phyloP scores from a whole-genome alignment of 495 filamentous ascomycete genomes.

The Aspergillus cavernicola region DNA sequence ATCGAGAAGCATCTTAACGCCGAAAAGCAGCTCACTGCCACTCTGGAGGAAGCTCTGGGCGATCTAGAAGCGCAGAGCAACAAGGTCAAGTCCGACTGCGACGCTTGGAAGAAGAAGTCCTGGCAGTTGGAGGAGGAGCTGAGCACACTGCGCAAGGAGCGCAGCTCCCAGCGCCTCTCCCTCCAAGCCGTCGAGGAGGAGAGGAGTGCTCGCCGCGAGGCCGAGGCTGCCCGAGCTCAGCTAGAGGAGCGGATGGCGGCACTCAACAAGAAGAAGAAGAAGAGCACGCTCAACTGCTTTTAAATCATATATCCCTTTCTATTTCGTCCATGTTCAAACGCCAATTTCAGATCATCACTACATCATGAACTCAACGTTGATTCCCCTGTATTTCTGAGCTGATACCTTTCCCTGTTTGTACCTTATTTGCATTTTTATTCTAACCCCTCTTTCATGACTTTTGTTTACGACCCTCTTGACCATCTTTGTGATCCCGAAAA shows the following conservation, averaged over 20 bases:
- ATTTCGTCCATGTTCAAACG: constrained; percentile 18
- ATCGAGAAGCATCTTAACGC: constrained; percentile 96
- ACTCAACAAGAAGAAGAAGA: constrained; percentile 91
- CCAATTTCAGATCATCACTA: constrained; percentile 47
- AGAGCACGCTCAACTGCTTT: constrained; percentile 95
- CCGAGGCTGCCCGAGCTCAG: constrained; percentile 80
- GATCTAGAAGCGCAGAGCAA: constrained; percentile 86
- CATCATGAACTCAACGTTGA: constrained; percentile 53
- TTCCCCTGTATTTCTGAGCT: constrained; percentile 18
- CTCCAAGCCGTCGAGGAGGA: constrained; percentile 95
- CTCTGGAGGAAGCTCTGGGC: constrained; percentile 89
- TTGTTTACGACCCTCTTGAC: constrained; percentile 15
- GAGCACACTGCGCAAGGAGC: constrained; percentile 64
- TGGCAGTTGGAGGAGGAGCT: constrained; percentile 75
- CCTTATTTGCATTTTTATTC: constrained; percentile 7
- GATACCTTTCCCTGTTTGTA: constrained; percentile 17
- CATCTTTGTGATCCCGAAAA: neutral
- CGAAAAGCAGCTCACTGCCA: constrained; percentile 92
- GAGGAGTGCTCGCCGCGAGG: constrained; percentile 76
- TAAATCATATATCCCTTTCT: constrained; percentile 33
- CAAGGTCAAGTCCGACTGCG: constrained; percentile 79
- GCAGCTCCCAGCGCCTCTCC: constrained; percentile 68
- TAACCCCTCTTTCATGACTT: constrained; percentile 17
- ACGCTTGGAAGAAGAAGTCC: constrained; percentile 85
- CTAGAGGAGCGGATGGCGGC: constrained; percentile 92